These are phyloP conservation scores for Gossypium sturtianum DNA, from an alignment of 345 rosid genomes.

Conservation along the genomic window DNA sequence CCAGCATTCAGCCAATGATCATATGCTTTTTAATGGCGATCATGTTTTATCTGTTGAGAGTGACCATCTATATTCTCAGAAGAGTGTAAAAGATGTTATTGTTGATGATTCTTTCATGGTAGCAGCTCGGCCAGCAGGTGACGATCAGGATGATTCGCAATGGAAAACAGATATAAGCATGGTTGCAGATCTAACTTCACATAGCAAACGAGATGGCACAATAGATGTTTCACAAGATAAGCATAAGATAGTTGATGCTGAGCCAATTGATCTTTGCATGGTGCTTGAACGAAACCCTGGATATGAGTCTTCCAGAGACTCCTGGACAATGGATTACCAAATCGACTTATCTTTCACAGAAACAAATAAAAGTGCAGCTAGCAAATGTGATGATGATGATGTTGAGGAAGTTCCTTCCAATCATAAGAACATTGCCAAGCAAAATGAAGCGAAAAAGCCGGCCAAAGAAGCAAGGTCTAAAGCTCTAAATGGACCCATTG, in stretches of 20 bases:
- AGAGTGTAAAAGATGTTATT: constrained; percentile 29
- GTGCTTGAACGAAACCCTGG: constrained; percentile 48
- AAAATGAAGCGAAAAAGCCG: constrained; percentile 28
- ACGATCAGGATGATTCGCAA: constrained; percentile 40
- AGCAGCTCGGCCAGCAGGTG: constrained; percentile 31
- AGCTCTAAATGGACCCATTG: constrained; percentile 22
- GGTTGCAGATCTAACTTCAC: constrained; percentile 42
- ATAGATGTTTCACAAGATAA: constrained; percentile 23
- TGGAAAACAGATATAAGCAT: constrained; percentile 69
- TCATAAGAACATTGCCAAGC: constrained; percentile 18
- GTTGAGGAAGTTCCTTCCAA: constrained; percentile 27
- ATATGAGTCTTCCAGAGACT: constrained; percentile 5
- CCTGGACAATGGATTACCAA: constrained; percentile 41
- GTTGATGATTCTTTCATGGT: constrained; percentile 81
- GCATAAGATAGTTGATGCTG: constrained; percentile 25
- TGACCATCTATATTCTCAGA: constrained; percentile 21
- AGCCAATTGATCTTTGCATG: constrained; percentile 62
- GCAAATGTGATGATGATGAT: constrained; percentile 21
- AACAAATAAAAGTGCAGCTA: constrained; percentile 31
- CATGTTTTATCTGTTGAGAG: constrained; percentile 20
- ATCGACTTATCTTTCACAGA: constrained; percentile 50
- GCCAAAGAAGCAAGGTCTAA: constrained; percentile 37
- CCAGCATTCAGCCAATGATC: constrained; percentile 23
- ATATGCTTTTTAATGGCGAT: constrained; percentile 36
- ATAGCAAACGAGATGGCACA: constrained; percentile 1